Evolutionary conservation across 73 alveolate genomes (phyloP), one percentile per base, ranked within the genome.

Genomic region (Uronychia setigera): DNA sequence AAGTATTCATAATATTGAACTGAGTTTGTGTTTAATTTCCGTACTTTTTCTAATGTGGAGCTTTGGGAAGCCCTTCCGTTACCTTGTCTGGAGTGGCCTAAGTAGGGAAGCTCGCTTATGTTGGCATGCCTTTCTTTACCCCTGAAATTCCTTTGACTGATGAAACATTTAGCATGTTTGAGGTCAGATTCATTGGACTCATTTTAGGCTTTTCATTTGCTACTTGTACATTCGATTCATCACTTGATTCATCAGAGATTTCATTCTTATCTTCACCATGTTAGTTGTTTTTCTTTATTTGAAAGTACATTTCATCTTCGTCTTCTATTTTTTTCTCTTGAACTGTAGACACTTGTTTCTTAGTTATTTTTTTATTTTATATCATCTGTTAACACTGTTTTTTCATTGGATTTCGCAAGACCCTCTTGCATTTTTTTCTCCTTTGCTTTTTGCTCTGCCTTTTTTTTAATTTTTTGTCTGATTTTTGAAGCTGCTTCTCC

Each of bases 401-500:
- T n/a, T n/a, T n/a, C n/a, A n/a, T n/a, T n/a, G n/a, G n/a, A n/a
- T n/a, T n/a, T n/a, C n/a, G n/a, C n/a, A n/a, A n/a, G n/a, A n/a
- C n/a, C n/a, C n/a, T n/a, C n/a, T n/a, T n/a, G n/a, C n/a, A n/a
- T n/a, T 11, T 32, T 30, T 5, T 57, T 1, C 46, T 27, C 5
- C 60, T 35, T 25, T 29, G 32, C 60, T 60, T 28, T 1, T 26
- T 26, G 28, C 30, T 11, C n/a, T 19, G 32, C 78, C 75, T 26
- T n/a, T 60, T 30, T 60, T 19, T 46, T 33, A 26, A 28, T 67
- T 60, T 19, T 31, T 67, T 67, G 79, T 60, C 75, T 1, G 75
- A 60, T 59, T 59, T 29, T 31, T 58, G 29, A 60, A 32, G 75
- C 88, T 59, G 60, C 57, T 79, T 59, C 60, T 59, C 34, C 34